A percentile compares a stretch with the other conserved stretches of the same genome.
Conservation (phyloP, 805 yeast species). For the Wickerhamiella azyma region DNA sequence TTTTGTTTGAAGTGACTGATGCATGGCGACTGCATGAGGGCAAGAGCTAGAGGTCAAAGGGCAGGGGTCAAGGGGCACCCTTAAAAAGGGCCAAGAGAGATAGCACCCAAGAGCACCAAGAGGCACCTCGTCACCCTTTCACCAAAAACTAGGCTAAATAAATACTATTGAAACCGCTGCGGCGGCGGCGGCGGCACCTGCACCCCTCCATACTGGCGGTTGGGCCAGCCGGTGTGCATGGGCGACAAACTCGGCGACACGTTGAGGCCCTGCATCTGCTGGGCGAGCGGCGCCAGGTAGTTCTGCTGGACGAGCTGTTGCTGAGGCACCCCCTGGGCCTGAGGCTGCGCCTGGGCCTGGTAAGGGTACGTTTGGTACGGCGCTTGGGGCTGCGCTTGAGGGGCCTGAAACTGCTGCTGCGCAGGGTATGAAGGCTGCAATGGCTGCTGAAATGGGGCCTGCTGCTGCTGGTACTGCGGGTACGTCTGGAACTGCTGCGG, state of each 20-base stretch:
- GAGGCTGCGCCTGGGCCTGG: background rate
- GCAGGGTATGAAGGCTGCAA: no score
- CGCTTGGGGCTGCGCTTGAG: background rate
- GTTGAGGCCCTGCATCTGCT: background rate
- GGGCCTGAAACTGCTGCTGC: background rate
- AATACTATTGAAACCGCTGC: background rate
- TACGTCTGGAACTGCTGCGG: background rate
- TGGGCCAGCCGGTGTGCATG: background rate
- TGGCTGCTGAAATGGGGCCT: background rate
- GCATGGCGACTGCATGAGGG: no score
- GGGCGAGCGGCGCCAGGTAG: background rate
- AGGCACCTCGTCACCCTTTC: no score
- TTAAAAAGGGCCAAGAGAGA: no score
- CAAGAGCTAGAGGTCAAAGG: no score
- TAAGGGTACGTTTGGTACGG: background rate
- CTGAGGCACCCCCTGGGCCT: background rate
- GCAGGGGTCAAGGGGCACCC: background rate
- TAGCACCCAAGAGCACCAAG: no score
- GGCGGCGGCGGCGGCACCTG: slow-evolving; percentile 9
- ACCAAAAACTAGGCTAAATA: background rate
- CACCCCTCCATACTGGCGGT: slow-evolving; percentile 7
- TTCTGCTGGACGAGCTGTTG: background rate
- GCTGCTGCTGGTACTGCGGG: background rate
- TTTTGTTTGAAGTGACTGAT: no score
- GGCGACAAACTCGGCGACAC: background rate